Percentiles rank a stretch among this genome's conserved stretches.
These are phyloP conservation scores for Termitomyces sp. DNA, from an alignment of 768 basidiomycete genomes.

Conservation along the genomic window DNA sequence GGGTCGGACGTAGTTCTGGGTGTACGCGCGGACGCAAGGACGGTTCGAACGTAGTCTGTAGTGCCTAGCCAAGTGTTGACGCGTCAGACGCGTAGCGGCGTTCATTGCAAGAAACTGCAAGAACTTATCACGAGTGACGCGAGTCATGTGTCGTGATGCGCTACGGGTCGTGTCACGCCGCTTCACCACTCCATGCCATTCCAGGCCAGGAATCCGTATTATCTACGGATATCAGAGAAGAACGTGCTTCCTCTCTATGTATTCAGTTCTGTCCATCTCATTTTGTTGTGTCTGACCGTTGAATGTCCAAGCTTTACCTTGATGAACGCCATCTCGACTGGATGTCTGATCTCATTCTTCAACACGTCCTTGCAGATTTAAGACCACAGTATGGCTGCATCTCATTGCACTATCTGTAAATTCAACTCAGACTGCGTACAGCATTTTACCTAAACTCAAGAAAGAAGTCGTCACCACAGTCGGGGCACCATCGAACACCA, in stretches of 20 bases:
- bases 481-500: conserved; percentile 31
- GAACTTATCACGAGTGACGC: conserved; percentile 6
- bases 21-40: conserved; percentile 1
- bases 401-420: not conserved
- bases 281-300: not conserved
- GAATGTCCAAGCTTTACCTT: conserved; percentile 42
- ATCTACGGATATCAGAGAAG: conserved; percentile 72
- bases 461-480: conserved; percentile 45
- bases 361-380: conserved; percentile 75
- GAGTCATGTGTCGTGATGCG: conserved; percentile 10
- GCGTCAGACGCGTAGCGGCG: conserved; percentile 1
- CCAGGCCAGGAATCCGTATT: conserved; percentile 69
- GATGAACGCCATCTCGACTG: conserved; percentile 85
- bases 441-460: conserved; percentile 61
- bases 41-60: conserved; percentile 1
- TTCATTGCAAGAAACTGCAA: conserved; percentile 8
- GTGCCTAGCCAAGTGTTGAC: conserved; percentile 5
- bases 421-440: conserved; percentile 26
- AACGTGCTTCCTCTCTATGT: conserved; percentile 76
- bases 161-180: conserved; percentile 5
- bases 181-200: conserved; percentile 45
- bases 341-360: conserved; percentile 83
- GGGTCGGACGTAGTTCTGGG: not conserved
- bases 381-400: conserved; percentile 48
- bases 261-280: conserved; percentile 22